Conservation (phyloP, 2,329 filamentous ascomycete species). For the Aulographum hederae region DNA sequence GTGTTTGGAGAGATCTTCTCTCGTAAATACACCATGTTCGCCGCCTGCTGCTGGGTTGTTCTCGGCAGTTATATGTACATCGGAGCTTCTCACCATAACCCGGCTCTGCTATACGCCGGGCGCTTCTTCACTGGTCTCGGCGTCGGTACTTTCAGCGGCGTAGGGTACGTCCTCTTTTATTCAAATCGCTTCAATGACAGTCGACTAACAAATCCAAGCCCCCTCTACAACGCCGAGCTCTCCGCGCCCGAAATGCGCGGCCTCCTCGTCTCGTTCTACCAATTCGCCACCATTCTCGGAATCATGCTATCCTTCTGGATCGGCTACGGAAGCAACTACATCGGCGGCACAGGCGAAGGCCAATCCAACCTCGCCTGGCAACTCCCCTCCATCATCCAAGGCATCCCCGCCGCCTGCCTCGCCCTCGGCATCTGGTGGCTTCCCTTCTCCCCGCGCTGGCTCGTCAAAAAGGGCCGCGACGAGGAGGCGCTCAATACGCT, state of each 20-base stretch:
- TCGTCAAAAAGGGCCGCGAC: conserved; percentile 6
- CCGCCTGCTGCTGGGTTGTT: conserved; percentile 25
- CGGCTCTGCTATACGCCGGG: conserved; percentile 27
- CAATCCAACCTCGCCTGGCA: conserved; percentile 13
- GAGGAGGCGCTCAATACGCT: conserved; percentile 9
- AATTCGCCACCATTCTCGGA: conserved; percentile 13
- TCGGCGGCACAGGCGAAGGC: conserved; percentile 22
- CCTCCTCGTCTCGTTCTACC: conserved; percentile 13
- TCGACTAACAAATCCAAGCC: conserved; percentile 8
- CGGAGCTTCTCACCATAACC: conserved; percentile 21
- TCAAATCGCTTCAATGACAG: conserved; percentile 3
- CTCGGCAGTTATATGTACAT: conserved; percentile 22
- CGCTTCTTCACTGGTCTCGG: conserved; percentile 29
- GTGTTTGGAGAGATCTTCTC: conserved; percentile 31
- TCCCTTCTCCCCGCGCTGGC: conserved; percentile 4
- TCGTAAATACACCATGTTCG: conserved; percentile 34
- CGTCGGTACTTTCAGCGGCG: conserved; percentile 25
- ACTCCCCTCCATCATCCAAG: conserved; percentile 12
- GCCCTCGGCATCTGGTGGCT: conserved; percentile 8
- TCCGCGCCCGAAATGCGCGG: conserved; percentile 13
- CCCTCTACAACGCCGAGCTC: conserved; percentile 27
- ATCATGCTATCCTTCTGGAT: conserved; percentile 16
- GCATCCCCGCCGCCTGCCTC: conserved; percentile 10
- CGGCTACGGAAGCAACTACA: conserved; percentile 15
- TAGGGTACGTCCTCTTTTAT: conserved; percentile 14